These are phyloP conservation scores for Cantharellus cinnabarinus DNA, from an alignment of 768 basidiomycete species.

Conservation along the genomic window DNA sequence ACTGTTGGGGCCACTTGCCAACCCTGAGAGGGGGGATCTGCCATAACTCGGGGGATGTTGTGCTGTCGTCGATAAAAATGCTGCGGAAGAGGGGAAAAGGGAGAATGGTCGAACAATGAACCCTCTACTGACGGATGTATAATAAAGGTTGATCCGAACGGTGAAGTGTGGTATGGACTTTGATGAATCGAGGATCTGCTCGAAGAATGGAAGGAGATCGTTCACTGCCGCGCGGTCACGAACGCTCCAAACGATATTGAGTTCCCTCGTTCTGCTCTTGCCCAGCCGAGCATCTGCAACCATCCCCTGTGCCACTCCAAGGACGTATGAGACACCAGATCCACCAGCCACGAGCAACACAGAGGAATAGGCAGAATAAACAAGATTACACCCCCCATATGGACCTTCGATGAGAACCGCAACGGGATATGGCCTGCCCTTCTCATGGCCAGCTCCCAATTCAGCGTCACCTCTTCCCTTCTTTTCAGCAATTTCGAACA, in stretches of 20 bases:
- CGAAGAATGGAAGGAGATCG: not conserved
- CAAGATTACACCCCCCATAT: not conserved
- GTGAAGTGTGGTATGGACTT: not conserved
- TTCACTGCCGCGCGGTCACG: not conserved
- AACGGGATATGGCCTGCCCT: not conserved
- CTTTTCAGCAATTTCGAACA: not conserved
- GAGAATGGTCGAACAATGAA: not conserved
- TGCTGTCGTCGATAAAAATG: not conserved
- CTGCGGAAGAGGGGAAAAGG: not conserved
- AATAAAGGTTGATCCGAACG: not conserved
- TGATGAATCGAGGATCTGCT: not conserved
- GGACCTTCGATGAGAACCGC: not conserved
- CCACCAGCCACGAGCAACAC: not conserved
- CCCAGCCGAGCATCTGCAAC: not conserved
- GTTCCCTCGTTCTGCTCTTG: not conserved
- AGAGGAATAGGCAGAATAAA: not conserved
- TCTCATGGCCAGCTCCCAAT: not conserved
- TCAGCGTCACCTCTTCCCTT: not conserved
- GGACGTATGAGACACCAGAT: slow-evolving; percentile 1
- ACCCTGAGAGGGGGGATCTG: not conserved
- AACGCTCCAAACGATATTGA: slow-evolving; percentile 1
- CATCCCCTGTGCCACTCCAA: not conserved
- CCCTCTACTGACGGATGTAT: not conserved
- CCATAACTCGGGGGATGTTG: not conserved
- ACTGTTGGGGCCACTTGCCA: not conserved